Conservation (phyloP, 140 eudicot species). For the Flaveria floridana region DNA sequence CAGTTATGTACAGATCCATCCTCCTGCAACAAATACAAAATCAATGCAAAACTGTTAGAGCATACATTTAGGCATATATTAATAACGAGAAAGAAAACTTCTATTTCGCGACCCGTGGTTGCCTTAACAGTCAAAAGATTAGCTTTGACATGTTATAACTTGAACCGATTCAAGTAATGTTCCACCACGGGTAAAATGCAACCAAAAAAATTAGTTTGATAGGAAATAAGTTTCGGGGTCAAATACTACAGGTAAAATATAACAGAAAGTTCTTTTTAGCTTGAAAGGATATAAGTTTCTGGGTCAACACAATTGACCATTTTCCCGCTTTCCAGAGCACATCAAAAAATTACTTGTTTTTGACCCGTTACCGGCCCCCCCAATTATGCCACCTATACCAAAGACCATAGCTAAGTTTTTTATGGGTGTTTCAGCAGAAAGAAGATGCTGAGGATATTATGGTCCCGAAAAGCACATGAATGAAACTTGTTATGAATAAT, state of each 20-base stretch:
- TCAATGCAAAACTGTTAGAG: neutral
- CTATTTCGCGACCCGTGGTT: neutral
- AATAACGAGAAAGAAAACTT: neutral
- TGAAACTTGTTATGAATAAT: neutral
- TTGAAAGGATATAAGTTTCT: neutral
- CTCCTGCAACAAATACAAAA: slow-evolving; percentile 26
- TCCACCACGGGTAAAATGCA: neutral
- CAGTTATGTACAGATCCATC: slow-evolving; percentile 35
- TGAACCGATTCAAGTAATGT: neutral
- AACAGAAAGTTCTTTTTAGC: too few relatives aligned
- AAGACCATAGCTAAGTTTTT: neutral
- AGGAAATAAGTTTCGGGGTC: neutral
- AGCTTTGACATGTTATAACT: neutral
- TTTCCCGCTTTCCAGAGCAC: neutral
- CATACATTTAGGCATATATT: neutral
- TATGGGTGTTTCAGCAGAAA: neutral
- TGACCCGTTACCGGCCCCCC: neutral
- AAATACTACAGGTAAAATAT: neutral
- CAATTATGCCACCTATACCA: neutral
- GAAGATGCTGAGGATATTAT: too few relatives aligned
- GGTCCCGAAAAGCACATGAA: neutral
- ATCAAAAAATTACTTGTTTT: neutral
- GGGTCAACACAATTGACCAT: neutral
- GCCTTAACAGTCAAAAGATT: neutral
- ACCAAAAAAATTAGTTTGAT: too few relatives aligned